Percentiles rank a stretch among this genome's conserved stretches.
Evolutionary conservation across 2,329 filamentous ascomycete genomes (phyloP).

Genomic region (Ascochyta clinopodiicola): DNA sequence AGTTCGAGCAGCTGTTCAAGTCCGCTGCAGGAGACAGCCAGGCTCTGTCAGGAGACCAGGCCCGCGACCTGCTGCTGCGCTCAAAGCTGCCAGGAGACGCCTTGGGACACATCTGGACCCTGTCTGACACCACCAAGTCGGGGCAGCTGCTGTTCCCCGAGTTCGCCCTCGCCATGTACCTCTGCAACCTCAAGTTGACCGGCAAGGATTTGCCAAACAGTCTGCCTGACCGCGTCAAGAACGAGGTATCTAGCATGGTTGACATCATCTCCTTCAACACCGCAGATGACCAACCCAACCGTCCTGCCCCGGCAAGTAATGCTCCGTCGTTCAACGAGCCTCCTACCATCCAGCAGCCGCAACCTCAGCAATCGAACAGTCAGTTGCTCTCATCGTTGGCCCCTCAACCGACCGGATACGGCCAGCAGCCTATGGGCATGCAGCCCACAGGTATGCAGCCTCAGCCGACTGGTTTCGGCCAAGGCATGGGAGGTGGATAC

Average conservation of each 20-base stretch:
- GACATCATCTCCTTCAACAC: conserved; percentile 98
- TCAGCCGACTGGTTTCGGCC: conserved; percentile 62
- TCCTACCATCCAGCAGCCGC: conserved; percentile 59
- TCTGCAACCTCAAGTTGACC: conserved; percentile 92
- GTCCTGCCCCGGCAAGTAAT: conserved; percentile 65
- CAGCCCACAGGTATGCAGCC: conserved; percentile 48
- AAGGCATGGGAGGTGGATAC: conserved; percentile 79
- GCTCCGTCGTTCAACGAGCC: conserved; percentile 73
- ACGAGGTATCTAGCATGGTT: conserved; percentile 99
- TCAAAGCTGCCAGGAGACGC: conserved; percentile 88
- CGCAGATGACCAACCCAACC: conserved; percentile 69
- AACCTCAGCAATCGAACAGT: conserved; percentile 72
- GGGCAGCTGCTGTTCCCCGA: conserved; percentile 97
- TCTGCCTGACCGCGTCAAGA: conserved; percentile 86
- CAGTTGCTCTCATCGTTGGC: conserved; percentile 65
- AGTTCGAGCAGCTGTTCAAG: conserved; percentile 98
- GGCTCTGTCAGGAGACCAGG: conserved; percentile 89
- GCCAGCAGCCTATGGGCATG: conserved; percentile 64
- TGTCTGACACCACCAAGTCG: conserved; percentile 94
- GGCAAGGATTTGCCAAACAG: conserved; percentile 78
- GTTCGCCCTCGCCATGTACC: conserved; percentile 97
- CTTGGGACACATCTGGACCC: conserved; percentile 91
- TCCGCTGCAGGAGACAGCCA: conserved; percentile 86
- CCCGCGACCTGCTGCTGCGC: conserved; percentile 83
- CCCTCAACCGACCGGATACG: conserved; percentile 60